These are phyloP conservation scores for Penicillium bovifimosum DNA, from an alignment of 495 filamentous ascomycete species.

Conservation along the genomic window DNA sequence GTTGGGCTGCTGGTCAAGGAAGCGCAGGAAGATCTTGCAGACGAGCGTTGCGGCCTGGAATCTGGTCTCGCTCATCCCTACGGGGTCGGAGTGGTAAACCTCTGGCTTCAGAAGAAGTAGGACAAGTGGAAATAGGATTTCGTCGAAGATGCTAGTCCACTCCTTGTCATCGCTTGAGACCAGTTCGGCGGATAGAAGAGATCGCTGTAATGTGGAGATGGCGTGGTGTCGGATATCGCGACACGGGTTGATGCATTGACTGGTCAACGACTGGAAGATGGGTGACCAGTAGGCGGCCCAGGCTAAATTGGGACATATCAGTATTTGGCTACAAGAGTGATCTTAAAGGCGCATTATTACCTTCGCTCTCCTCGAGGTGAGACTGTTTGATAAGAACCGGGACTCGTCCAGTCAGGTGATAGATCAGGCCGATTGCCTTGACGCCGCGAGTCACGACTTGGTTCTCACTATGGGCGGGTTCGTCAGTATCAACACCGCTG, in stretches of 20 bases:
- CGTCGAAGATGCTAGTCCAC: constrained; percentile 91
- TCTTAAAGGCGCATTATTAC: constrained; percentile 33
- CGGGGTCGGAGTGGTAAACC: constrained; percentile 84
- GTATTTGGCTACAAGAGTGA: not conserved
- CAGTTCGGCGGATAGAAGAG: constrained; percentile 75
- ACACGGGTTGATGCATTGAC: constrained; percentile 91
- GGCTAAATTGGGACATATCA: constrained; percentile 44
- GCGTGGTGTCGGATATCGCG: constrained; percentile 88
- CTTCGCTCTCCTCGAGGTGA: constrained; percentile 83
- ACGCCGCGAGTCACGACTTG: constrained; percentile 71
- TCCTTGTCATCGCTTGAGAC: constrained; percentile 72
- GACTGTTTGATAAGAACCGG: constrained; percentile 85
- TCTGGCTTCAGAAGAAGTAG: constrained; percentile 86
- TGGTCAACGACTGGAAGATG: constrained; percentile 80
- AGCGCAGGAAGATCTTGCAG: constrained; percentile 93
- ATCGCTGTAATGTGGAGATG: constrained; percentile 78
- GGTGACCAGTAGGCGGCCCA: constrained; percentile 99
- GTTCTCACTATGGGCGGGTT: constrained; percentile 50
- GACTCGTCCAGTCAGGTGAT: constrained; percentile 71
- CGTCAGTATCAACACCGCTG: constrained; percentile 10
- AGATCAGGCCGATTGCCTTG: constrained; percentile 74
- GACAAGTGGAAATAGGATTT: constrained; percentile 94
- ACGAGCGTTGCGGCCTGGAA: constrained; percentile 87
- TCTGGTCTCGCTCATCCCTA: constrained; percentile 92
- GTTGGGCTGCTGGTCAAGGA: constrained; percentile 75